Evolutionary conservation across 2,329 filamentous ascomycete genomes (phyloP).

Genomic region (Teratosphaeria pseudoeucalypti): DNA sequence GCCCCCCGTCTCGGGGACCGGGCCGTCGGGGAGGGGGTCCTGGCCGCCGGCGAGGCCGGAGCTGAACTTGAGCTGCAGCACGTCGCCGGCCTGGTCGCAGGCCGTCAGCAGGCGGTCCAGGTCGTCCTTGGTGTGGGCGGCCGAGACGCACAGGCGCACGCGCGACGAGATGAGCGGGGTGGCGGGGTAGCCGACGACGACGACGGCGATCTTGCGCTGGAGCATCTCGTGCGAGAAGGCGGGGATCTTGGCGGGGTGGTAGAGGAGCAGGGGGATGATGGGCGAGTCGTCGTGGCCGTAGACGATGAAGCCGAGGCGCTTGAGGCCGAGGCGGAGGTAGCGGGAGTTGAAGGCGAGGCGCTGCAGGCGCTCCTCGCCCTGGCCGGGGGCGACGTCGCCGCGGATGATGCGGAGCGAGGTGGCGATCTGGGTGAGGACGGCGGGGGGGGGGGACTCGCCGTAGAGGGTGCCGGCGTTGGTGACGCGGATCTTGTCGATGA

Average conservation of each 20-base stretch:
- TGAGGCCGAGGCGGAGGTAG: constrained; percentile 93
- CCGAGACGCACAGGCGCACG: constrained; percentile 88
- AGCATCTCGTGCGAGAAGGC: constrained; percentile 99
- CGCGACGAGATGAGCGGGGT: constrained; percentile 92
- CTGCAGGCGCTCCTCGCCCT: constrained; percentile 91
- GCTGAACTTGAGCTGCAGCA: constrained; percentile 94
- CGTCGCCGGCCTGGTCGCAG: constrained; percentile 85
- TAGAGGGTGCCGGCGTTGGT: constrained; percentile 79
- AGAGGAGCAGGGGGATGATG: constrained; percentile 87
- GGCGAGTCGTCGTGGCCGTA: constrained; percentile 97
- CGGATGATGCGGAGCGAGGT: constrained; percentile 79
- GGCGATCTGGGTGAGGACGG: constrained; percentile 83
- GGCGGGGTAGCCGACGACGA: constrained; percentile 93
- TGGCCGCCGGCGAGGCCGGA: constrained; percentile 86
- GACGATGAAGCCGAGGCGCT: constrained; percentile 91
- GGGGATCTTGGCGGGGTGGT: constrained; percentile 97
- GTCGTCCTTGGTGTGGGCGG: constrained; percentile 97
- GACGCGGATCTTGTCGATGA: constrained; percentile 82
- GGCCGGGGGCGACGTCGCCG: constrained; percentile 76
- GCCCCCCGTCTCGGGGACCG: constrained; percentile 61
- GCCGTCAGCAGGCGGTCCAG: constrained; percentile 80
- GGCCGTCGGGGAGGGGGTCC: constrained; percentile 61
- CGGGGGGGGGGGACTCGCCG: constrained; percentile 78
- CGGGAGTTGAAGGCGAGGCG: constrained; percentile 96
- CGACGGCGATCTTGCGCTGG: constrained; percentile 91